Conservation (phyloP, 768 basidiomycete genomes). For the Pisolithus albus region DNA sequence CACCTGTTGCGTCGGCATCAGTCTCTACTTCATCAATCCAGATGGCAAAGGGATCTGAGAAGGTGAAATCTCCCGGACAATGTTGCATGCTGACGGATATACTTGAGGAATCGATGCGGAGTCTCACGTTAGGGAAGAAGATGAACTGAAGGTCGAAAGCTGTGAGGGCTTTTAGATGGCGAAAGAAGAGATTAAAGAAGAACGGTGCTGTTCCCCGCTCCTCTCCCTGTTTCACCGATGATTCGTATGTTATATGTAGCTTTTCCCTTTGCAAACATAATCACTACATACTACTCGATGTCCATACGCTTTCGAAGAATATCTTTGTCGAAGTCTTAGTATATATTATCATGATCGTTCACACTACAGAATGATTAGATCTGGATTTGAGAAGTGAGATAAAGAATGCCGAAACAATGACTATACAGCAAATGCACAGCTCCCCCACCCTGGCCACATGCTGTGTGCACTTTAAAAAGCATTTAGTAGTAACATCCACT, state of each 20-base stretch:
- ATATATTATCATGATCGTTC: neutral
- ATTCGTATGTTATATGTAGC: neutral
- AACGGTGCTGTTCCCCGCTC: neutral
- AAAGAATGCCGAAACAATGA: too few species aligned
- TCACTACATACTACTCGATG: neutral
- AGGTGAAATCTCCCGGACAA: conserved; percentile 7
- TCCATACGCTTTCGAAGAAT: neutral
- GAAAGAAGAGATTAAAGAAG: neutral
- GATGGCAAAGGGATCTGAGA: neutral
- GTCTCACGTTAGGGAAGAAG: conserved; percentile 56
- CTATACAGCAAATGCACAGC: too few species aligned
- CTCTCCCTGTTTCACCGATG: neutral
- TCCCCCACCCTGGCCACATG: too few species aligned
- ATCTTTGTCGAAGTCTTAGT: neutral
- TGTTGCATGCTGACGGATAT: conserved; percentile 31
- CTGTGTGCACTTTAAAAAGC: too few species aligned
- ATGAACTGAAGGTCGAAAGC: neutral
- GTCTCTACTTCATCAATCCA: neutral
- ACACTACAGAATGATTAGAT: too few species aligned
- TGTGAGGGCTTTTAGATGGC: neutral
- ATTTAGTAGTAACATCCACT: too few species aligned
- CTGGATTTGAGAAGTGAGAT: too few species aligned
- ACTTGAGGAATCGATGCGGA: conserved; percentile 65
- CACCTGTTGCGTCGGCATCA: neutral
- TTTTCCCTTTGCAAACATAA: neutral